phyloP scores from a whole-genome alignment of 2,329 filamentous ascomycete genomes.

The Neonectria punicea region DNA sequence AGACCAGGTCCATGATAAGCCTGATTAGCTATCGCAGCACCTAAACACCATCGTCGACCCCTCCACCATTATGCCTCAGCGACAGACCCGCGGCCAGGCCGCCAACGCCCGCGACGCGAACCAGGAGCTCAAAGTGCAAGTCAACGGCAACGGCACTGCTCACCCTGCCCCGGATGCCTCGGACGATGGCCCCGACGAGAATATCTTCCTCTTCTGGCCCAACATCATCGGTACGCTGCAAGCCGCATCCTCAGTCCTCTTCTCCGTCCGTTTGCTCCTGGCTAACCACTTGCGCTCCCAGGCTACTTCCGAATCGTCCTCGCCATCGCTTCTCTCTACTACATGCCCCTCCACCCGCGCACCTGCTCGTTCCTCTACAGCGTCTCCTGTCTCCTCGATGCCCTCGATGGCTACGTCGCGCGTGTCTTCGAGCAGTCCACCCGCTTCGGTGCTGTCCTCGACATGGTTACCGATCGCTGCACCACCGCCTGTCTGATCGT shows the following conservation, averaged over 20 bases:
- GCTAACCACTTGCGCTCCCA: constrained; percentile 48
- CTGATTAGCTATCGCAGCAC: constrained; percentile 32
- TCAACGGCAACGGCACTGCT: constrained; percentile 60
- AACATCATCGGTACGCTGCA: constrained; percentile 78
- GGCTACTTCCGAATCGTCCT: constrained; percentile 83
- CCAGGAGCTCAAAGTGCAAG: constrained; percentile 43
- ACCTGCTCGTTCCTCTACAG: constrained; percentile 93
- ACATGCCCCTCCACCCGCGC: constrained; percentile 98
- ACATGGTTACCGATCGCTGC: constrained; percentile 99
- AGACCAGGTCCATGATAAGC: constrained; percentile 37
- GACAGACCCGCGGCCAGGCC: constrained; percentile 53
- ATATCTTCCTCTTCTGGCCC: constrained; percentile 84
- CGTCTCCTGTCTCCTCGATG: constrained; percentile 93
- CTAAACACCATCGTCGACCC: constrained; percentile 23
- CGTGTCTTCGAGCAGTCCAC: constrained; percentile 85
- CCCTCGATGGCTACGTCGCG: constrained; percentile 93
- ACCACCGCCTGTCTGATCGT: constrained; percentile 95
- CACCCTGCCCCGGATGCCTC: constrained; percentile 48
- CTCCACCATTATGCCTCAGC: constrained; percentile 48
- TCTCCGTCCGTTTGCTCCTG: constrained; percentile 6
- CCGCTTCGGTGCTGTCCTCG: constrained; percentile 93
- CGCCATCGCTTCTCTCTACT: constrained; percentile 92
- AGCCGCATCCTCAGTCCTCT: not conserved
- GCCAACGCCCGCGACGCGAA: constrained; percentile 48
- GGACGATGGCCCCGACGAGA: constrained; percentile 64